A percentile compares a stretch with the other conserved stretches of the same genome.
These are phyloP conservation scores for Aegilops umbellulata DNA, from an alignment of 176 grass and related monocot species.

Conservation along the genomic window DNA sequence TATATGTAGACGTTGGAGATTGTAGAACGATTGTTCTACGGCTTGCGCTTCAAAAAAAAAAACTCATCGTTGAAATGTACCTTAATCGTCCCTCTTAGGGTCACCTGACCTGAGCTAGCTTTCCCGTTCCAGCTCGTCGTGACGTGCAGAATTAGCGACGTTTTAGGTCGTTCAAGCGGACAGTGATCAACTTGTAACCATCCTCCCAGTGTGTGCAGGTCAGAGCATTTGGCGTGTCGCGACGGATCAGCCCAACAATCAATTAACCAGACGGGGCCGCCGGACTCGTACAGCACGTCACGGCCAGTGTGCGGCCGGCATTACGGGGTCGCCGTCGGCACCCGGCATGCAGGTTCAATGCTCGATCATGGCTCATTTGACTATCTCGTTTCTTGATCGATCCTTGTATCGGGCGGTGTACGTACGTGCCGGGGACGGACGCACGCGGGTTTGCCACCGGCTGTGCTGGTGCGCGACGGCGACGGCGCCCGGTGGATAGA, in stretches of 20 bases:
- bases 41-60: too few relatives aligned
- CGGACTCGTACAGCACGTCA: not conserved
- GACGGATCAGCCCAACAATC: too few relatives aligned
- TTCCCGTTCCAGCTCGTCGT: not conserved
- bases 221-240: too few relatives aligned
- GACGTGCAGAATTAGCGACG: constrained; percentile 10
- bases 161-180: not conserved
- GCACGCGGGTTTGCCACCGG: not conserved
- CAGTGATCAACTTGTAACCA: not conserved
- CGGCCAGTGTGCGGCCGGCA: not conserved
- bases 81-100: too few relatives aligned
- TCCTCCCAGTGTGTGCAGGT: not conserved
- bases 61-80: too few relatives aligned
- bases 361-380: not conserved
- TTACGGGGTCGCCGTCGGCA: not conserved
- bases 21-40: too few relatives aligned
- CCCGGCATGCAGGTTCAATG: not conserved
- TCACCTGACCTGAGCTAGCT: too few relatives aligned
- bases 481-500: not conserved
- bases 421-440: not conserved
- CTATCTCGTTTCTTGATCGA: not conserved
- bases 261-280: too few relatives aligned
- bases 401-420: not conserved
- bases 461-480: not conserved
- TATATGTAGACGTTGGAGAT: too few relatives aligned